Evolutionary conservation across 805 yeast genomes (phyloP).

Genomic region (Kockiozyma suomiensis): DNA sequence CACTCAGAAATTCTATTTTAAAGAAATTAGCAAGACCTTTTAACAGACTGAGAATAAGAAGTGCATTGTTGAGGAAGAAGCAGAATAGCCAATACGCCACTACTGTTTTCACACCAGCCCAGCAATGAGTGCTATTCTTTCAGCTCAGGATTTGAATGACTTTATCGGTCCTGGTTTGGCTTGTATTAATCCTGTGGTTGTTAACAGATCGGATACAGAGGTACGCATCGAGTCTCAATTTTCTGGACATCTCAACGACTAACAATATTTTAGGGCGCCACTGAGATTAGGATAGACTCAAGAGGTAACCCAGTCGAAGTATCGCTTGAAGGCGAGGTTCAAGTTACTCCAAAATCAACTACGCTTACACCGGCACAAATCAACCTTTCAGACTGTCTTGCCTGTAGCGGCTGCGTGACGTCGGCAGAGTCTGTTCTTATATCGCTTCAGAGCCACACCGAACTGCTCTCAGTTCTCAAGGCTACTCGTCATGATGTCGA

Average conservation of each 20-base stretch:
- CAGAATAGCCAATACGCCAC: too few species aligned
- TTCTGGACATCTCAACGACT: neutral
- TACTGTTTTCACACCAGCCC: too few species aligned
- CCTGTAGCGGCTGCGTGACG: constrained; percentile 96
- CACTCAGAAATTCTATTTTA: too few species aligned
- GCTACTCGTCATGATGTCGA: neutral
- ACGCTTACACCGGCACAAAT: constrained; percentile 77
- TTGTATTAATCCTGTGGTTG: constrained; percentile 83
- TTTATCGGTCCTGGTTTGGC: constrained; percentile 94
- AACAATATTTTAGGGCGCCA: constrained; percentile 20
- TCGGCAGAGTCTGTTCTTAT: constrained; percentile 95
- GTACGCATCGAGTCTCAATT: neutral
- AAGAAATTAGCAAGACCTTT: too few species aligned
- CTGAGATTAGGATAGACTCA: constrained; percentile 60
- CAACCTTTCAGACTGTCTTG: constrained; percentile 87
- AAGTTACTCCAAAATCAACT: constrained; percentile 28
- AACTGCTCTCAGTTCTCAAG: constrained; percentile 50
- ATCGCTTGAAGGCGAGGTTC: constrained; percentile 48
- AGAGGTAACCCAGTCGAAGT: constrained; percentile 71
- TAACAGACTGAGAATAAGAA: too few species aligned
- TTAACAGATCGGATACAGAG: constrained; percentile 37
- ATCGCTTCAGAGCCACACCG: constrained; percentile 85
- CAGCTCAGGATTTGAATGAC: constrained; percentile 90
- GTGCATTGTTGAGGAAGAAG: too few species aligned
- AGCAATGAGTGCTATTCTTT: constrained; percentile 87